A percentile compares a stretch with the other conserved stretches of the same genome.
phyloP scores from a whole-genome alignment of 192 early-diverging fungal genomes.

The Linnemannia exigua region DNA sequence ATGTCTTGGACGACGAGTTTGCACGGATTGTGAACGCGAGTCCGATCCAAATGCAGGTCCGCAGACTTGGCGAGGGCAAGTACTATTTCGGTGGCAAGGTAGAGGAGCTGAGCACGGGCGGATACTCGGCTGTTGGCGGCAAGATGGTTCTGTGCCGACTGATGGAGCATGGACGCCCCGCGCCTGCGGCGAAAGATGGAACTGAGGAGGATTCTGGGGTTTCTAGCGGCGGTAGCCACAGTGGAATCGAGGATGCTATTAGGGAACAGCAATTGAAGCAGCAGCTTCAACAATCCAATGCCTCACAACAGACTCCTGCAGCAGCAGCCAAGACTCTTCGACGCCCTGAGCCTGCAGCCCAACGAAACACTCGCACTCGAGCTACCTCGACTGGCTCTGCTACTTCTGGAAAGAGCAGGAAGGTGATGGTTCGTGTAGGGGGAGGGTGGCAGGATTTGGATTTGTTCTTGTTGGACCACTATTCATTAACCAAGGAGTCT shows the following conservation, averaged over 20 bases:
- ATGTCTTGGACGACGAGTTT: slow-evolving; percentile 67
- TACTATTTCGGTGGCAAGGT: slow-evolving; percentile 57
- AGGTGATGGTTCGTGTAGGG: slow-evolving; percentile 71
- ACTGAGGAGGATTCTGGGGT: slow-evolving; percentile 23
- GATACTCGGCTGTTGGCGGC: slow-evolving; percentile 40
- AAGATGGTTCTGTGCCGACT: slow-evolving; percentile 65
- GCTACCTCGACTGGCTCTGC: slow-evolving; percentile 5
- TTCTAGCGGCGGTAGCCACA: slow-evolving; percentile 23
- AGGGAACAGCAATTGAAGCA: slow-evolving; percentile 5
- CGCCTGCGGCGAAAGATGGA: background rate
- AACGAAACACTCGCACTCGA: slow-evolving; percentile 2
- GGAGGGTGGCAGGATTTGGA: slow-evolving; percentile 73
- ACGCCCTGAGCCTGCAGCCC: slow-evolving; percentile 25
- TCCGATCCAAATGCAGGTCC: slow-evolving; percentile 60
- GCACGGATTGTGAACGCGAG: slow-evolving; percentile 64
- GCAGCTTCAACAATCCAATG: slow-evolving; percentile 1
- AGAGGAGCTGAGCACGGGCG: slow-evolving; percentile 37
- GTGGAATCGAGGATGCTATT: slow-evolving; percentile 21
- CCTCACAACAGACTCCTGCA: background rate
- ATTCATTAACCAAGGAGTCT: background rate
- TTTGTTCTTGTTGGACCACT: slow-evolving; percentile 65
- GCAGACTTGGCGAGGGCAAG: slow-evolving; percentile 54
- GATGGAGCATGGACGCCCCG: slow-evolving; percentile 56
- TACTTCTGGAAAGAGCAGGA: slow-evolving; percentile 36
- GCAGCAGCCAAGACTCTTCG: slow-evolving; percentile 3